Conservation (phyloP, 805 yeast genomes). For the Starmerella ratchasimensis region DNA sequence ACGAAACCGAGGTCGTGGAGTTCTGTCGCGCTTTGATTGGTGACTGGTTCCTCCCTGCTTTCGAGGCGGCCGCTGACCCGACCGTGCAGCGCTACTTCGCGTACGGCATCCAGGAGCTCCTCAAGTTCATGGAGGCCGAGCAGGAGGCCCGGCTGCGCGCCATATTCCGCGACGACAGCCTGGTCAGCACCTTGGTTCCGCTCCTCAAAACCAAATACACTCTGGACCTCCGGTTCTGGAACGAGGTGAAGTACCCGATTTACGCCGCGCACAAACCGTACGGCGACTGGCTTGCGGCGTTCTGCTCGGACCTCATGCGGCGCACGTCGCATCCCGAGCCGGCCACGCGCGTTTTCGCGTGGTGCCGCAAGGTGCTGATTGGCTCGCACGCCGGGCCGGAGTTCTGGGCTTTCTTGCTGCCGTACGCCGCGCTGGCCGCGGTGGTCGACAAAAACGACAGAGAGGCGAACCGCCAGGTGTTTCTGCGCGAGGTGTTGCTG, state of each 20-base stretch:
- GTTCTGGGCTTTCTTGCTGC: slow-evolving; percentile 57
- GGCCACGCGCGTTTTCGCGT: slow-evolving; percentile 11
- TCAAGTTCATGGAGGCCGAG: slow-evolving; percentile 35
- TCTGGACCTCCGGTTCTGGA: slow-evolving; percentile 37
- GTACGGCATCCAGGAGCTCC: slow-evolving; percentile 73
- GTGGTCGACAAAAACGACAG: slow-evolving; percentile 35
- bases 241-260: slow-evolving; percentile 45
- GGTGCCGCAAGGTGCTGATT: slow-evolving; percentile 16
- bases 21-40: slow-evolving; percentile 57
- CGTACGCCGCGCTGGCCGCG: slow-evolving; percentile 58
- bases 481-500: slow-evolving; percentile 45
- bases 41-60: slow-evolving; percentile 60
- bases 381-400: slow-evolving; percentile 27
- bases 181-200: slow-evolving; percentile 12
- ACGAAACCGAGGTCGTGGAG: slow-evolving; percentile 44
- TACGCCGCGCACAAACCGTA: slow-evolving; percentile 32
- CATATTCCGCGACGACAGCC: slow-evolving; percentile 7
- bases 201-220: slow-evolving; percentile 46
- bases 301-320: slow-evolving; percentile 54
- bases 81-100: slow-evolving; percentile 71
- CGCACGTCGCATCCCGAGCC: slow-evolving; percentile 37
- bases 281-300: slow-evolving; percentile 55
- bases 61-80: slow-evolving; percentile 85
- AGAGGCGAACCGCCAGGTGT: slow-evolving; percentile 28
- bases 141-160: slow-evolving; percentile 1